A percentile compares a stretch with the other conserved stretches of the same genome.
Evolutionary conservation across 2,329 filamentous ascomycete genomes (phyloP).

Genomic region (Conoideocrella luteorostrata): DNA sequence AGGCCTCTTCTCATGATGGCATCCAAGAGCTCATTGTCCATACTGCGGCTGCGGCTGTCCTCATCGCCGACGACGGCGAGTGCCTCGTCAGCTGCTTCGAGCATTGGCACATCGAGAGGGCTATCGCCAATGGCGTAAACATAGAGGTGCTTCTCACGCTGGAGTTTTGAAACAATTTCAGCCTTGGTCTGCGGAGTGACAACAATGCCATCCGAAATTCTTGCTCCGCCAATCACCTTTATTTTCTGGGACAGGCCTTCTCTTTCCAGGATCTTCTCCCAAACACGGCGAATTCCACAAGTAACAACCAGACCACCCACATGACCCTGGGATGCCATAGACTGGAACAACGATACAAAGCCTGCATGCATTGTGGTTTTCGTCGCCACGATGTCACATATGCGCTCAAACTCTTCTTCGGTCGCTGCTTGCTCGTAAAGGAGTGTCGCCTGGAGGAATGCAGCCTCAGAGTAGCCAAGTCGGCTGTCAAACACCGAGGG

Average conservation of each 20-base stretch:
- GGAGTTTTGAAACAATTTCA: conserved; percentile 36
- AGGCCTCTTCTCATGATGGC: conserved; percentile 36
- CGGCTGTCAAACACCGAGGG: conserved; percentile 39
- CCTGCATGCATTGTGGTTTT: conserved; percentile 39
- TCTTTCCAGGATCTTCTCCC: conserved; percentile 45
- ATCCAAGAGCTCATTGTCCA: conserved; percentile 38
- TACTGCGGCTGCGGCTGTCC: conserved; percentile 39
- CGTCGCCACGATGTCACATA: conserved; percentile 39
- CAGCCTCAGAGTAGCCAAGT: conserved; percentile 43
- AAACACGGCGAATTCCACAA: conserved; percentile 46
- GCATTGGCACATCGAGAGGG: conserved; percentile 51
- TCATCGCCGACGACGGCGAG: conserved; percentile 49
- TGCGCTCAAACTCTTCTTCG: conserved; percentile 31
- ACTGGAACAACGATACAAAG: conserved; percentile 36
- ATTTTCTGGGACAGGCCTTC: conserved; percentile 34
- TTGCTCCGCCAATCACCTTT: conserved; percentile 46
- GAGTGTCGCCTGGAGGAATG: conserved; percentile 48
- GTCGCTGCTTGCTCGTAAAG: conserved; percentile 41
- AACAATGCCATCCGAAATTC: conserved; percentile 39
- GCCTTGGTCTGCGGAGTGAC: conserved; percentile 47
- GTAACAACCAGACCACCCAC: conserved; percentile 46
- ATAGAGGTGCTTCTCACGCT: conserved; percentile 29
- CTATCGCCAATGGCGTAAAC: conserved; percentile 58
- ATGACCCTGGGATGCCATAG: conserved; percentile 22
- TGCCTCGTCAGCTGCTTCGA: conserved; percentile 44